Evolutionary conservation across 352 stramenopile species (phyloP).

Genomic region (Phytophthora capsici): DNA sequence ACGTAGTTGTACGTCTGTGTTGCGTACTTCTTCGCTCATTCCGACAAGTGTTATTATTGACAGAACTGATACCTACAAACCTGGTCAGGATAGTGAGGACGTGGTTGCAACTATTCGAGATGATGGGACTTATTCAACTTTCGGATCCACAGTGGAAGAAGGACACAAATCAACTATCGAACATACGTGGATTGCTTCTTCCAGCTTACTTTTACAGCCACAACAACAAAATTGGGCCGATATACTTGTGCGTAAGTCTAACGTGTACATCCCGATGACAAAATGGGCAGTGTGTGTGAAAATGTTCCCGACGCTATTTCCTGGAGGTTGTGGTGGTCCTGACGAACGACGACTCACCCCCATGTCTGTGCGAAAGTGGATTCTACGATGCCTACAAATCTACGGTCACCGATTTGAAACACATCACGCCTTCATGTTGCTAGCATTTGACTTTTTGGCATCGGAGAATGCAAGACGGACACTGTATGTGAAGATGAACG

Average conservation of each 20-base stretch:
- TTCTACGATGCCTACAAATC: conserved; percentile 6
- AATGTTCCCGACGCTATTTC: conserved; percentile 22
- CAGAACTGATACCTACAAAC: not conserved
- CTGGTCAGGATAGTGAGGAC: not conserved
- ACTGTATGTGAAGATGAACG: conserved; percentile 34
- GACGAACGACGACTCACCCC: conserved; percentile 21
- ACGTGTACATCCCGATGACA: not conserved
- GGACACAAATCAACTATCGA: no score
- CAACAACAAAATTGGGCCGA: not conserved
- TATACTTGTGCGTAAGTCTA: conserved; percentile 13
- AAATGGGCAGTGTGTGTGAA: conserved; percentile 13
- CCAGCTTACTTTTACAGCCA: not conserved
- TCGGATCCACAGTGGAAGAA: conserved; percentile 4
- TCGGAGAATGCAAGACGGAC: conserved; percentile 12
- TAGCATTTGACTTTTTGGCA: conserved; percentile 34
- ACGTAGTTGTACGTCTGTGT: no score
- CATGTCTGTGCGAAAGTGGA: conserved; percentile 29
- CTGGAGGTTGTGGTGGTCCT: conserved; percentile 6
- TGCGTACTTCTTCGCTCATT: no score
- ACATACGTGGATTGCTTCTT: conserved; percentile 7
- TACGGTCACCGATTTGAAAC: conserved; percentile 28
- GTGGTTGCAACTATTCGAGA: not conserved
- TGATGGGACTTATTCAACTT: conserved; percentile 10
- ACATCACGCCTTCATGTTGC: conserved; percentile 31
- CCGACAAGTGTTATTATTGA: conserved; percentile 11